A percentile compares a stretch with the other conserved stretches of the same genome.
Conservation (phyloP, 345 rosid genomes). For the Melaleuca alternifolia region DNA sequence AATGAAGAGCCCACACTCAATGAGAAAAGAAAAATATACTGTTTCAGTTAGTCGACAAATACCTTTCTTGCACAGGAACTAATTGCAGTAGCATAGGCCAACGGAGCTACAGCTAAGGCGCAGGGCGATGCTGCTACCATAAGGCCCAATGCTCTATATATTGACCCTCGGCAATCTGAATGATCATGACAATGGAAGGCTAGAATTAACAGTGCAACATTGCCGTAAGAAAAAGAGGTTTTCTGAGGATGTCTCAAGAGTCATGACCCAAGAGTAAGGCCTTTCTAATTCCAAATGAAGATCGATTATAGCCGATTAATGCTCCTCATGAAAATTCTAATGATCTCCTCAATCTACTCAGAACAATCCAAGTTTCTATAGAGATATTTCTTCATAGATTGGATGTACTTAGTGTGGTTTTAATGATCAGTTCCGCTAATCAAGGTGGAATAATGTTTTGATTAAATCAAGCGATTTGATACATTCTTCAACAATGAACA, state of each 20-base stretch:
- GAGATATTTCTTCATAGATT: background rate
- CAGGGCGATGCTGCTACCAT: conserved; percentile 99
- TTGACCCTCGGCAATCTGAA: conserved; percentile 87
- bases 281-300: background rate
- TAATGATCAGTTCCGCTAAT: background rate
- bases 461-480: background rate
- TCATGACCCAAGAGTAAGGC: background rate
- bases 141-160: conserved; percentile 88
- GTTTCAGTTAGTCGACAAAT: background rate
- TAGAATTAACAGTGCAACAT: background rate
- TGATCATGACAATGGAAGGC: conserved; percentile 1
- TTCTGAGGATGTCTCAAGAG: background rate
- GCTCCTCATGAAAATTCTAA: background rate
- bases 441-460: background rate
- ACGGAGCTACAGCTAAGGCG: conserved; percentile 96
- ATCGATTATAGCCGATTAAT: background rate
- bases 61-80: conserved; percentile 97
- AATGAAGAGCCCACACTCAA: background rate
- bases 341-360: background rate
- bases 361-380: background rate
- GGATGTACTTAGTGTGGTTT: background rate
- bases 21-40: background rate
- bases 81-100: conserved; percentile 96
- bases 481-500: background rate
- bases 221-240: background rate